A percentile compares a stretch with the other conserved stretches of the same genome.
Evolutionary conservation across 495 filamentous ascomycete genomes (phyloP).

Genomic region (Xylaria grammica): DNA sequence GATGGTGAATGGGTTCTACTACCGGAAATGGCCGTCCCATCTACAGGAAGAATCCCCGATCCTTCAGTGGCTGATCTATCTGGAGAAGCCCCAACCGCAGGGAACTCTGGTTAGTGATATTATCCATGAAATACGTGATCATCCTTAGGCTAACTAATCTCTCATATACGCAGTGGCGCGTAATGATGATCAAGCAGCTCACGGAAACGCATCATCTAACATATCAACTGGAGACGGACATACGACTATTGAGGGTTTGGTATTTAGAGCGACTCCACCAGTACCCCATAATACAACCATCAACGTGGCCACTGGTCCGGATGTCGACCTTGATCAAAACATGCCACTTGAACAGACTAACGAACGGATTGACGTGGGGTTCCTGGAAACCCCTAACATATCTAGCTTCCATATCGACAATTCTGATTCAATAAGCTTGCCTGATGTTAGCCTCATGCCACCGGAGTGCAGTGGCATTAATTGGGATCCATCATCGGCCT

Average conservation of each 20-base stretch:
- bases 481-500: background rate
- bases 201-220: background rate
- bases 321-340: background rate
- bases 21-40: no score
- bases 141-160: background rate
- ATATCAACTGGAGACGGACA: background rate
- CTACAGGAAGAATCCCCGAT: background rate
- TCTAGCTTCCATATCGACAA: no score
- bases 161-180: background rate
- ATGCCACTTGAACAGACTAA: background rate
- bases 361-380: background rate
- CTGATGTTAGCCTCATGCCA: background rate
- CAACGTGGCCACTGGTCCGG: background rate
- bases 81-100: background rate
- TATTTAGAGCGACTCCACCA: background rate
- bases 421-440: background rate
- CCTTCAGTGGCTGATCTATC: background rate
- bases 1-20: background rate
- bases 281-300: background rate
- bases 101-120: background rate
- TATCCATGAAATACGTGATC: background rate
- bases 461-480: background rate
- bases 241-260: background rate
- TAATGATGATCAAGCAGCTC: no score
- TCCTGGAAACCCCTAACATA: no score